phyloP scores from a whole-genome alignment of 2,329 filamentous ascomycete genomes.

The Claviceps africana region DNA sequence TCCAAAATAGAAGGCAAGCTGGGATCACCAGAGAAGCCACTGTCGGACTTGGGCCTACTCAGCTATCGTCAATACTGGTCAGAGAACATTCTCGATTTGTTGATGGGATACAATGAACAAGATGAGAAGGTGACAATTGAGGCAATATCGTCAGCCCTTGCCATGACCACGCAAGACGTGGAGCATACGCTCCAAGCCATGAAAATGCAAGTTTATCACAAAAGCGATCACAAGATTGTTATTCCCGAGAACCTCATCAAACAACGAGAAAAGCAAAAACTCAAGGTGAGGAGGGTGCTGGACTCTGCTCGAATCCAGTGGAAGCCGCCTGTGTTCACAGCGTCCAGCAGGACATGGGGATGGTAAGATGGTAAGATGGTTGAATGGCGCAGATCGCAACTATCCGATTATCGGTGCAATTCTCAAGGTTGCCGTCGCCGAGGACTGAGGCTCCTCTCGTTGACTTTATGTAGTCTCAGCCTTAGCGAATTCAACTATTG shows the following conservation, averaged over 20 bases:
- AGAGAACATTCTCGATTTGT: conserved; percentile 76
- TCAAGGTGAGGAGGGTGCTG: conserved; percentile 64
- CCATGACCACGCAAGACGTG: conserved; percentile 97
- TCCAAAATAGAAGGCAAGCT: conserved; percentile 91
- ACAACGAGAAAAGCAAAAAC: conserved; percentile 64
- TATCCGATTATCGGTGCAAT: not conserved
- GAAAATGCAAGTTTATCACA: conserved; percentile 91
- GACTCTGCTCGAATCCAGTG: conserved; percentile 71
- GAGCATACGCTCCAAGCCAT: conserved; percentile 87
- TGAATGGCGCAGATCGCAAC: not conserved
- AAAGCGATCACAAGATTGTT: conserved; percentile 93
- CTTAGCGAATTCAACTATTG: not conserved
- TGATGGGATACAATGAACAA: conserved; percentile 57
- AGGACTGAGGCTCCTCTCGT: not conserved
- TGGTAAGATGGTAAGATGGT: conserved; percentile 69
- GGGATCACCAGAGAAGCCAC: conserved; percentile 89
- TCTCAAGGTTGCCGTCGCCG: not conserved
- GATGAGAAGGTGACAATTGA: conserved; percentile 72
- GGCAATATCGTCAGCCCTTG: conserved; percentile 60
- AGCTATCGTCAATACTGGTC: conserved; percentile 98
- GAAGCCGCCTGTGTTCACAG: conserved; percentile 92
- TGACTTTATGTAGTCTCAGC: not conserved
- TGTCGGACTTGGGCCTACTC: conserved; percentile 82
- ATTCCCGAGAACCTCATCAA: conserved; percentile 72
- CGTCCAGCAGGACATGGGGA: conserved; percentile 83